These are phyloP conservation scores for Cymbopogon citratus DNA, from an alignment of 176 grass and related monocot genomes.

Conservation along the genomic window DNA sequence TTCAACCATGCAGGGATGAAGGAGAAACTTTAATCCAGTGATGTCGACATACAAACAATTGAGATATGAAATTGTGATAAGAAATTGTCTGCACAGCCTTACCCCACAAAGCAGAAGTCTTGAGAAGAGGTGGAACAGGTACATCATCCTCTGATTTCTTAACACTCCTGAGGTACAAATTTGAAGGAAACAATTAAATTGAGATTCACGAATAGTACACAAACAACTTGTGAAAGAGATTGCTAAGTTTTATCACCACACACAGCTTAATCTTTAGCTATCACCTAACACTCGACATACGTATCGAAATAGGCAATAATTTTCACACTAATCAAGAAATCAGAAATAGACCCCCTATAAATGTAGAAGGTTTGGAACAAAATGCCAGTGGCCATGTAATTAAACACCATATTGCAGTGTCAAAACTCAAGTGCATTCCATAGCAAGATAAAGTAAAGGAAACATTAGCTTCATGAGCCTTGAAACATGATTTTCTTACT, in stretches of 20 bases:
- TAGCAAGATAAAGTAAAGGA: not conserved
- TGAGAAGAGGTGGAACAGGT: conserved; percentile 84
- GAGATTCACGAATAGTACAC: not conserved
- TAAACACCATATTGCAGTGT: not conserved
- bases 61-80: not conserved
- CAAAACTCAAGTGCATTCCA: not conserved
- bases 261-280: not conserved
- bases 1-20: not conserved
- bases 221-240: not conserved
- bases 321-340: not conserved
- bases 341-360: not conserved
- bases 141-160: conserved; percentile 94
- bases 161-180: conserved; percentile 53
- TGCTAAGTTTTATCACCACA: not conserved
- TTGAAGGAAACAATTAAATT: not conserved
- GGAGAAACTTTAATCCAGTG: not conserved
- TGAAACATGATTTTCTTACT: not conserved
- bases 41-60: not conserved
- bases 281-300: not conserved
- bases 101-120: conserved; percentile 95
- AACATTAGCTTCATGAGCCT: not conserved
- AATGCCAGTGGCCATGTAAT: not conserved
- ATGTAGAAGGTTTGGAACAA: not conserved
- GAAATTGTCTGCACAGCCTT: conserved; percentile 12
- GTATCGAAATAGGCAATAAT: not conserved